These are phyloP conservation scores for Thamnidium elegans DNA, from an alignment of 192 early-diverging fungal species.

Conservation along the genomic window DNA sequence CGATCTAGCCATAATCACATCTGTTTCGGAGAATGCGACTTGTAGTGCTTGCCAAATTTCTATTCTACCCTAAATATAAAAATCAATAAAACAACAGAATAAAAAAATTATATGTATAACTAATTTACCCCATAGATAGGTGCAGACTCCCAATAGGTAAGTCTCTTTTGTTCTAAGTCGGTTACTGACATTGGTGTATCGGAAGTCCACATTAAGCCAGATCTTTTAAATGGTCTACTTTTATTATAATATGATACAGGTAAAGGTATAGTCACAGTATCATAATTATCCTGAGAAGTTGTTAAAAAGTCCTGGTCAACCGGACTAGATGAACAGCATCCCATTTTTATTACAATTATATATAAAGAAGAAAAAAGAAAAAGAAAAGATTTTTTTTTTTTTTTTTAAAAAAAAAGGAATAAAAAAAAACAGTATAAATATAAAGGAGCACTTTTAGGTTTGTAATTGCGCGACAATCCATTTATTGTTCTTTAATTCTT, in stretches of 20 bases:
- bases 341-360: constrained; percentile 1
- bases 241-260: neutral
- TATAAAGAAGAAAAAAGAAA: neutral
- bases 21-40: constrained; percentile 53
- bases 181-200: constrained; percentile 36
- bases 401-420: neutral
- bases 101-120: too few species aligned
- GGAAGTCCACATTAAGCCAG: constrained; percentile 39
- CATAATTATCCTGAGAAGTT: neutral
- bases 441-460: neutral
- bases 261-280: neutral
- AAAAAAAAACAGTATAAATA: neutral
- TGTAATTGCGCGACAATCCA: constrained; percentile 17
- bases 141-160: constrained; percentile 74
- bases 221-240: constrained; percentile 33
- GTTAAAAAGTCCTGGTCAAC: too few species aligned
- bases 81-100: too few species aligned
- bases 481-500: constrained; percentile 9
- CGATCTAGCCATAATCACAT: constrained; percentile 51
- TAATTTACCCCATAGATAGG: constrained; percentile 60
- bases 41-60: constrained; percentile 80
- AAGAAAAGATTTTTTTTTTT: too few species aligned
- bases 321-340: constrained; percentile 4
- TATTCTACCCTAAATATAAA: constrained; percentile 43
- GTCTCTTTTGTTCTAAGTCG: constrained; percentile 50